Evolutionary conservation across 306 rosid species (phyloP).

Genomic region (Ziziphus jujuba): DNA sequence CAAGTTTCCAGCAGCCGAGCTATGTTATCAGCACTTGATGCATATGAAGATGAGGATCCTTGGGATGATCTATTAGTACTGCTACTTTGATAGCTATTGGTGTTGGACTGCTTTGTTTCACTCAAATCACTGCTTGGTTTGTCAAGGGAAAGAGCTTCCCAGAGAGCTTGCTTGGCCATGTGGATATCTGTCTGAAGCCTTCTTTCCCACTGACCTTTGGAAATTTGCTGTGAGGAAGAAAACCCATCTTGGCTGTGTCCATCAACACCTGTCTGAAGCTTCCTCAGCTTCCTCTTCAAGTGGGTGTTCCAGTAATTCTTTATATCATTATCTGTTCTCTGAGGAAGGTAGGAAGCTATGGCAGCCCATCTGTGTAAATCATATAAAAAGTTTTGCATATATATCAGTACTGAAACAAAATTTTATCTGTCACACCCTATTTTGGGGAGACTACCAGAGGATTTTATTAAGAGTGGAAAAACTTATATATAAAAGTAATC

Average conservation of each 20-base stretch:
- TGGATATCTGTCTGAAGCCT: slow-evolving; percentile 88
- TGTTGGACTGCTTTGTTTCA: slow-evolving; percentile 40
- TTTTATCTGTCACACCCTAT: background rate
- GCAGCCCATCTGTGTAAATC: slow-evolving; percentile 51
- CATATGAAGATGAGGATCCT: slow-evolving; percentile 42
- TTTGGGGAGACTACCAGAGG: background rate
- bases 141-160: slow-evolving; percentile 80
- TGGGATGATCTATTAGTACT: slow-evolving; percentile 14
- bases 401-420: background rate
- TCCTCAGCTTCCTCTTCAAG: slow-evolving; percentile 43
- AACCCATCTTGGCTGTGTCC: slow-evolving; percentile 22
- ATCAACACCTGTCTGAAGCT: slow-evolving; percentile 29
- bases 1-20: slow-evolving; percentile 69
- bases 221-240: slow-evolving; percentile 27
- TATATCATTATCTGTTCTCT: slow-evolving; percentile 50
- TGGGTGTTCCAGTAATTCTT: slow-evolving; percentile 59
- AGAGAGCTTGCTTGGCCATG: slow-evolving; percentile 78
- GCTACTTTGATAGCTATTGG: background rate
- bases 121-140: slow-evolving; percentile 24
- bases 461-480: background rate
- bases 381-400: background rate
- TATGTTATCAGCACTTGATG: slow-evolving; percentile 77
- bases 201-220: slow-evolving; percentile 96
- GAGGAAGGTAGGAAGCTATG: slow-evolving; percentile 52
- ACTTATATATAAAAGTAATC: too few relatives aligned